Conservation (phyloP, 2,329 filamentous ascomycete species). For the Colletotrichum coccodes region DNA sequence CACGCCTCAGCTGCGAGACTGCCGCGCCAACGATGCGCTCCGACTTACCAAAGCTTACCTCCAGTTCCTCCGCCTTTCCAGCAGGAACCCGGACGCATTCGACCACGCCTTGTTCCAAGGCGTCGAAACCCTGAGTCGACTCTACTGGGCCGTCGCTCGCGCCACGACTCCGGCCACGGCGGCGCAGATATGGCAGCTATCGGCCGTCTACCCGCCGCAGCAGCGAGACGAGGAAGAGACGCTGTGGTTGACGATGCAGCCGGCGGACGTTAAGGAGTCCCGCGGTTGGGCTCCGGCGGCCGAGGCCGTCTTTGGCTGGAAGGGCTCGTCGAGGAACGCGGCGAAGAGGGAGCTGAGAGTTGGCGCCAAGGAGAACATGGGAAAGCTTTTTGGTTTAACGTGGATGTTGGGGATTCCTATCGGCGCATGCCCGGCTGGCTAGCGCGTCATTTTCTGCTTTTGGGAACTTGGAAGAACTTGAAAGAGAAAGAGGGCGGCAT, state of each 20-base stretch:
- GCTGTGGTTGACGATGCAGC: constrained; percentile 8
- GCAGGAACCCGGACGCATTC: constrained; percentile 36
- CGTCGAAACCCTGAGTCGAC: constrained; percentile 36
- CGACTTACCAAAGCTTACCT: constrained; percentile 43
- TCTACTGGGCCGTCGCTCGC: constrained; percentile 39
- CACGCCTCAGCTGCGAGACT: constrained; percentile 42
- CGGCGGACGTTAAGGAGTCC: constrained; percentile 9
- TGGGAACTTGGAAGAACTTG: not conserved
- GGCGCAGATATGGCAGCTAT: constrained; percentile 7
- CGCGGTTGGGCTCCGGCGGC: not conserved
- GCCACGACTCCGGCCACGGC: not conserved
- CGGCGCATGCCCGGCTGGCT: not conserved
- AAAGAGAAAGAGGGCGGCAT: not conserved
- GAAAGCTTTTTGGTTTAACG: constrained; percentile 38
- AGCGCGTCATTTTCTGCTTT: not conserved
- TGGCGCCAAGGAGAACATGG: constrained; percentile 37
- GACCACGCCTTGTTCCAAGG: constrained; percentile 39
- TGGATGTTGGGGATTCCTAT: constrained; percentile 37
- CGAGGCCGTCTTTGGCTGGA: constrained; percentile 15
- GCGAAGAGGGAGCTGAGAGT: constrained; percentile 35
- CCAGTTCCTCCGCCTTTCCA: constrained; percentile 39
- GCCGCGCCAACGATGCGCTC: constrained; percentile 44
- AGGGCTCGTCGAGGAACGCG: constrained; percentile 18
- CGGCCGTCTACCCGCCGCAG: constrained; percentile 17
- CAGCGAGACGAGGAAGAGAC: constrained; percentile 9